A percentile compares a stretch with the other conserved stretches of the same genome.
phyloP scores from a whole-genome alignment of 2,329 filamentous ascomycete genomes.

The Gaeumannomyces sp. region DNA sequence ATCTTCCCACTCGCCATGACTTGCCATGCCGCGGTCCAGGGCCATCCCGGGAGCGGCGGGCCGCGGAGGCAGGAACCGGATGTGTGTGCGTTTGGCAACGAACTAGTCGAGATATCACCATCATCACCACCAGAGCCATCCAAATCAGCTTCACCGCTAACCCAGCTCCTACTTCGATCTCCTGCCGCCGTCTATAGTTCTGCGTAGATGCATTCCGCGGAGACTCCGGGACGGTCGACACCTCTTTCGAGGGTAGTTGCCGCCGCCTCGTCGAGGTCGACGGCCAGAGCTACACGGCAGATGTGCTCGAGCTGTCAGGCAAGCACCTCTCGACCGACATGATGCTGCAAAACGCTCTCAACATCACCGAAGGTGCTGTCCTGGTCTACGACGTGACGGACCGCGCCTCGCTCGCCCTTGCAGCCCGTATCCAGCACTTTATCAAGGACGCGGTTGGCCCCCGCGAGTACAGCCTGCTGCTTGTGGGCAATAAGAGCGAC shows the following conservation, averaged over 20 bases:
- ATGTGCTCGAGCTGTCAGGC: slow-evolving; percentile 31
- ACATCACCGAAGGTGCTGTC: slow-evolving; percentile 34
- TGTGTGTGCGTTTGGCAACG: not conserved
- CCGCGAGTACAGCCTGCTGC: slow-evolving; percentile 26
- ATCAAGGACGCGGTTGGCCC: slow-evolving; percentile 14
- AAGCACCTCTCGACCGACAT: slow-evolving; percentile 25
- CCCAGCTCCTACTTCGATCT: not conserved
- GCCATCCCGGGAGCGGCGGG: not conserved
- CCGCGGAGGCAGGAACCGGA: not conserved
- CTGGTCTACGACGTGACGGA: slow-evolving; percentile 29
- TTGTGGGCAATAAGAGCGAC: slow-evolving; percentile 32
- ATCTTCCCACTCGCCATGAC: not conserved
- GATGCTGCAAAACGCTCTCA: slow-evolving; percentile 30
- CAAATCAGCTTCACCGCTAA: not conserved
- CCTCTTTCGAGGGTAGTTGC: slow-evolving; percentile 25
- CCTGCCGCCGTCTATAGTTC: slow-evolving; percentile 22
- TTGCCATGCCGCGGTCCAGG: not conserved
- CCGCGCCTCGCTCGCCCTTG: slow-evolving; percentile 21
- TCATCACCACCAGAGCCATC: not conserved
- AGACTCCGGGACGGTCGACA: slow-evolving; percentile 18
- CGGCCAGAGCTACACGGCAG: slow-evolving; percentile 25
- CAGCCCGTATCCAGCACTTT: slow-evolving; percentile 21
- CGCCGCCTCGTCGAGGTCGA: slow-evolving; percentile 28
- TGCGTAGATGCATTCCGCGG: slow-evolving; percentile 23
- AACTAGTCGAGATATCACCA: not conserved